Evolutionary conservation across 2,329 filamentous ascomycete genomes (phyloP).

Genomic region (Colletotrichum brevisporum): DNA sequence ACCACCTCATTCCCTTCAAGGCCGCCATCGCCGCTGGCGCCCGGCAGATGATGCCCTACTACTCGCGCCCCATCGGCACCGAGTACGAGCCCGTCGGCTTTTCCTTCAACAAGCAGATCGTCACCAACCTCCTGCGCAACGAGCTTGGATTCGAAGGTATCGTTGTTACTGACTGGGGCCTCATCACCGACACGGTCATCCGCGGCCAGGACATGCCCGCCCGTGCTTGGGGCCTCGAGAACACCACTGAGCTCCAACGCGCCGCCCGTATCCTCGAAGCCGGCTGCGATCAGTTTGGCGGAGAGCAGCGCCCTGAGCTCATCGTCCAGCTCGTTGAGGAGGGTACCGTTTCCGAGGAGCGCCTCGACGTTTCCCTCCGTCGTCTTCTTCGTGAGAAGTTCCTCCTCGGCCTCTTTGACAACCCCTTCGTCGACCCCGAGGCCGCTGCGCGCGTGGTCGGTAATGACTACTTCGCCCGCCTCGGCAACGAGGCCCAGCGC

Average conservation of each 20-base stretch:
- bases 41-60: slow-evolving; percentile 67
- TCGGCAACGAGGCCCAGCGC: slow-evolving; percentile 45
- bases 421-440: slow-evolving; percentile 63
- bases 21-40: slow-evolving; percentile 64
- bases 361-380: slow-evolving; percentile 61
- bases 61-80: slow-evolving; percentile 62
- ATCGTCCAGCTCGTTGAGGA: slow-evolving; percentile 61
- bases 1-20: slow-evolving; percentile 65
- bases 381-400: slow-evolving; percentile 66
- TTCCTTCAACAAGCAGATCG: slow-evolving; percentile 65
- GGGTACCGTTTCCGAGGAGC: slow-evolving; percentile 56
- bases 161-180: slow-evolving; percentile 67
- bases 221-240: slow-evolving; percentile 65
- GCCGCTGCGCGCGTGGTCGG: slow-evolving; percentile 58
- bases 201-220: slow-evolving; percentile 61
- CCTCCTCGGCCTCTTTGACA: slow-evolving; percentile 64
- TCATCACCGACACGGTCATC: slow-evolving; percentile 61
- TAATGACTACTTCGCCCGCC: slow-evolving; percentile 55
- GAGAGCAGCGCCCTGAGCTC: slow-evolving; percentile 63
- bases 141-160: slow-evolving; percentile 66
- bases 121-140: slow-evolving; percentile 62
- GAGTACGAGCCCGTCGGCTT: slow-evolving; percentile 63
- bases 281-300: slow-evolving; percentile 67
- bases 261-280: slow-evolving; percentile 61
- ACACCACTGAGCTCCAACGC: slow-evolving; percentile 58